A percentile compares a stretch with the other conserved stretches of the same genome.
Conservation (phyloP, 2,329 filamentous ascomycete species). For the Chrysosporium queenslandicum region DNA sequence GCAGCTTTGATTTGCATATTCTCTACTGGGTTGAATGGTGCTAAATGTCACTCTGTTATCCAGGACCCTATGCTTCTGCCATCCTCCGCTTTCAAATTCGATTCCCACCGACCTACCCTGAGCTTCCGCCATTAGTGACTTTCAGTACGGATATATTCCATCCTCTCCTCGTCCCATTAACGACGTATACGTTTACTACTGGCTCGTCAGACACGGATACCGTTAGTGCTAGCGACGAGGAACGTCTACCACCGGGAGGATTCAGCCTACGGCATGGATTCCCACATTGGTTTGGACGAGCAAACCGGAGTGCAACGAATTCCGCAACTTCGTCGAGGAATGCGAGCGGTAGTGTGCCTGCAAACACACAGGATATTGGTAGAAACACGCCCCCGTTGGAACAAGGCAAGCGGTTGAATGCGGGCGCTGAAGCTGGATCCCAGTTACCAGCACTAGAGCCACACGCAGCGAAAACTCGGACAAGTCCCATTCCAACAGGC, state of each 20-base stretch:
- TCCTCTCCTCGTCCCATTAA: conserved; percentile 80
- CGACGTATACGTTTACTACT: conserved; percentile 88
- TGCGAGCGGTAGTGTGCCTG: conserved; percentile 29
- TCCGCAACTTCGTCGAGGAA: conserved; percentile 34
- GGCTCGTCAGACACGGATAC: conserved; percentile 64
- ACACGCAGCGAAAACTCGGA: not conserved
- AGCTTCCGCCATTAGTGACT: conserved; percentile 69
- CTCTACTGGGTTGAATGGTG: not conserved
- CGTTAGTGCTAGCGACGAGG: conserved; percentile 72
- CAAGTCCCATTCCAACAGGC: conserved; percentile 15
- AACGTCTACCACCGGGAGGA: conserved; percentile 73
- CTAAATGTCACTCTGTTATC: conserved; percentile 2
- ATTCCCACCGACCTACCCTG: conserved; percentile 72
- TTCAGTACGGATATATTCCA: conserved; percentile 94
- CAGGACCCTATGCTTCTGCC: conserved; percentile 80
- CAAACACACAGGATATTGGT: not conserved
- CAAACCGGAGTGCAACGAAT: conserved; percentile 35
- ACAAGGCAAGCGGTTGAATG: too few species aligned
- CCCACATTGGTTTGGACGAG: conserved; percentile 72
- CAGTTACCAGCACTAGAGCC: not conserved
- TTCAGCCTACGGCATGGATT: conserved; percentile 89
- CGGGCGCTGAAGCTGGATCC: not conserved
- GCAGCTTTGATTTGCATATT: not conserved
- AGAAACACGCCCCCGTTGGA: not conserved
- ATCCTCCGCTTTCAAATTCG: conserved; percentile 83